Conservation (phyloP, 495 filamentous ascomycete species). For the Trichoderma erinaceum region DNA sequence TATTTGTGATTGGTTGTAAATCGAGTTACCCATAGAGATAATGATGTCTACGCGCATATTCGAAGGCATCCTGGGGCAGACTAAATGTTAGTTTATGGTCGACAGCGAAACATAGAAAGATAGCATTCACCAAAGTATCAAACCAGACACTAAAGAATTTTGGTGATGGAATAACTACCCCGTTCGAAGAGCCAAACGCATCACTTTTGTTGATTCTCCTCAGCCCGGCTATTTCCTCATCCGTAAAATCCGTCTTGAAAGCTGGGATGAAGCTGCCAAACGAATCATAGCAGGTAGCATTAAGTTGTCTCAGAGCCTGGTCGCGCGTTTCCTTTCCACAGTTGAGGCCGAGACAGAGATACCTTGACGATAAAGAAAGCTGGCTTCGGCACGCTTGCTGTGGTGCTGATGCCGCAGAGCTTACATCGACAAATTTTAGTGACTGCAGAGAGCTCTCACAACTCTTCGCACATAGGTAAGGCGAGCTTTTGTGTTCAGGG, state of each 20-base stretch:
- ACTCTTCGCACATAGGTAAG: background rate
- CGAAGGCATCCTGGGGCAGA: background rate
- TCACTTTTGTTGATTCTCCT: background rate
- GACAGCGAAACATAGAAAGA: too few relatives aligned
- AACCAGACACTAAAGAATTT: background rate
- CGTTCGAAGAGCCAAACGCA: background rate
- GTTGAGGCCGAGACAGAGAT: background rate
- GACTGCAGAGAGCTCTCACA: background rate
- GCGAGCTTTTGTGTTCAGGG: background rate
- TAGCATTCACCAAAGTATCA: background rate
- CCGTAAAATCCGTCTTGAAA: background rate
- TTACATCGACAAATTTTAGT: background rate
- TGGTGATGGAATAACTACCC: background rate
- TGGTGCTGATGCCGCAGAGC: background rate
- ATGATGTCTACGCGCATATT: conserved; percentile 2
- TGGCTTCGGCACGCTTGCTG: conserved; percentile 7
- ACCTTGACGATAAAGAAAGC: conserved; percentile 4
- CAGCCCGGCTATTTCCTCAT: background rate
- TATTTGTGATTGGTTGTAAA: background rate
- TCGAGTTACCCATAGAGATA: conserved; percentile 12
- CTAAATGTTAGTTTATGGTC: background rate
- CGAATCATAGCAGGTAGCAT: background rate
- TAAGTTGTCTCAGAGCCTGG: background rate
- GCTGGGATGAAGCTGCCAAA: background rate
- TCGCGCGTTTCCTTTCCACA: background rate